Evolutionary conservation across 108 stramenopile species (phyloP).

Genomic region (Mediolabrus comicus): DNA sequence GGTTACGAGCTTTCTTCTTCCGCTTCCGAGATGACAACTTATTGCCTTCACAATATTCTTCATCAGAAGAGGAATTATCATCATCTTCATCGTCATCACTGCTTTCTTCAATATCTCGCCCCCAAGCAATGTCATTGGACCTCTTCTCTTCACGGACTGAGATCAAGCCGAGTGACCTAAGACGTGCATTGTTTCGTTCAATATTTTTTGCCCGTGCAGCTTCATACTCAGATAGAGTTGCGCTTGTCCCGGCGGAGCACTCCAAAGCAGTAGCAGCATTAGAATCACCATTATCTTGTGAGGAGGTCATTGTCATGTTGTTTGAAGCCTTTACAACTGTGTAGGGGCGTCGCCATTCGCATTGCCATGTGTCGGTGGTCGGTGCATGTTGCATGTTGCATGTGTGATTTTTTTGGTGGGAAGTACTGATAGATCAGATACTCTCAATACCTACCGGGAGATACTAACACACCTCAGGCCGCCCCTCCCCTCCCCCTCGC

Average conservation of each 20-base stretch:
- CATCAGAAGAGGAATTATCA: slow-evolving; percentile 3
- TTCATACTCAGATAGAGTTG: slow-evolving; percentile 59
- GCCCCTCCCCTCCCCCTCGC: too few species aligned
- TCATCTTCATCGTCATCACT: slow-evolving; percentile 1
- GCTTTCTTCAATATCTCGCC: slow-evolving; percentile 5
- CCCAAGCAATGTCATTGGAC: slow-evolving; percentile 68
- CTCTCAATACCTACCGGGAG: too few species aligned
- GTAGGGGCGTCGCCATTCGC: too few species aligned
- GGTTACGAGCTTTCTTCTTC: slow-evolving; percentile 4
- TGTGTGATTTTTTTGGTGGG: too few species aligned
- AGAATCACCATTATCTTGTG: too few species aligned
- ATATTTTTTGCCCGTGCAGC: slow-evolving; percentile 63
- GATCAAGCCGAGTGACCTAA: slow-evolving; percentile 73
- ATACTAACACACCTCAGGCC: too few species aligned
- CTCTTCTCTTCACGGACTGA: slow-evolving; percentile 53
- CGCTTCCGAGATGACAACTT: slow-evolving; percentile 1
- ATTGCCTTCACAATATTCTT: slow-evolving; percentile 9
- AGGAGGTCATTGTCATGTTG: neutral
- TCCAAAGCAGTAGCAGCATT: neutral
- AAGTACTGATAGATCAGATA: too few species aligned
- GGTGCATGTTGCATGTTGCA: too few species aligned
- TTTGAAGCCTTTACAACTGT: too few species aligned
- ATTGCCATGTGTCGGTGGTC: too few species aligned
- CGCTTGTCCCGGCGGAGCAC: neutral
- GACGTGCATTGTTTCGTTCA: slow-evolving; percentile 73